Percentiles rank a stretch among this genome's conserved stretches.
Evolutionary conservation across 2,329 filamentous ascomycete genomes (phyloP).

Genomic region (Calonectria ilicicola): DNA sequence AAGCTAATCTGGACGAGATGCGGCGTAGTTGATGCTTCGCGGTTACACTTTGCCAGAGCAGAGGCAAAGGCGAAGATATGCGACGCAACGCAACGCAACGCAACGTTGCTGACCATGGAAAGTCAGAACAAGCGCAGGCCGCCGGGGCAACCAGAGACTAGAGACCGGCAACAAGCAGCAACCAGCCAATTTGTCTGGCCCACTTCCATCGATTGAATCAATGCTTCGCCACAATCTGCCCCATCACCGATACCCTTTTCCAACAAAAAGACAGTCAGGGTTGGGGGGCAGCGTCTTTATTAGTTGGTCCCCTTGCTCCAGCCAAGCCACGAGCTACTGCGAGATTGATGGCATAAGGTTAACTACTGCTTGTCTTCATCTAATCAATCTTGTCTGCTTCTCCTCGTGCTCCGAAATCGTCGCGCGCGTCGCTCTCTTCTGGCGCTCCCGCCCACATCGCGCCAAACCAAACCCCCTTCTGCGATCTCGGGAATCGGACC

Average conservation of each 20-base stretch:
- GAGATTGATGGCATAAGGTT: neutral
- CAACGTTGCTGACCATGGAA: neutral
- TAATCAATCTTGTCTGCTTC: slow-evolving; percentile 11
- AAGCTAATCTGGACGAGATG: neutral
- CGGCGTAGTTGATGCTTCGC: slow-evolving; percentile 6
- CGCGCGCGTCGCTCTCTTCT: neutral
- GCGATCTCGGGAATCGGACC: slow-evolving; percentile 18
- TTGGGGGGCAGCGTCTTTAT: slow-evolving; percentile 5
- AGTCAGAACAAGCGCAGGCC: neutral
- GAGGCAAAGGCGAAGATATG: neutral
- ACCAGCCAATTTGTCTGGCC: neutral
- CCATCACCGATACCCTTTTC: neutral
- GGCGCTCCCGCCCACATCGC: neutral
- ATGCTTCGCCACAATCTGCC: slow-evolving; percentile 4
- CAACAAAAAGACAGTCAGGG: neutral
- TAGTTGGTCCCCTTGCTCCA: neutral
- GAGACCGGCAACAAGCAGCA: too few relatives aligned
- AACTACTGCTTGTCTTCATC: slow-evolving; percentile 3
- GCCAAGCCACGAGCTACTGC: slow-evolving; percentile 16
- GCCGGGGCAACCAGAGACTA: neutral
- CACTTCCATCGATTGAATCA: neutral
- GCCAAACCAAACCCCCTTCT: slow-evolving; percentile 9
- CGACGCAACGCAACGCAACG: neutral
- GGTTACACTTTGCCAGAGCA: neutral
- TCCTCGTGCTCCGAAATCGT: slow-evolving; percentile 7